Base-by-base conservation (phyloP, 176 grass and related monocot species). In the Lolium perenne region DNA sequence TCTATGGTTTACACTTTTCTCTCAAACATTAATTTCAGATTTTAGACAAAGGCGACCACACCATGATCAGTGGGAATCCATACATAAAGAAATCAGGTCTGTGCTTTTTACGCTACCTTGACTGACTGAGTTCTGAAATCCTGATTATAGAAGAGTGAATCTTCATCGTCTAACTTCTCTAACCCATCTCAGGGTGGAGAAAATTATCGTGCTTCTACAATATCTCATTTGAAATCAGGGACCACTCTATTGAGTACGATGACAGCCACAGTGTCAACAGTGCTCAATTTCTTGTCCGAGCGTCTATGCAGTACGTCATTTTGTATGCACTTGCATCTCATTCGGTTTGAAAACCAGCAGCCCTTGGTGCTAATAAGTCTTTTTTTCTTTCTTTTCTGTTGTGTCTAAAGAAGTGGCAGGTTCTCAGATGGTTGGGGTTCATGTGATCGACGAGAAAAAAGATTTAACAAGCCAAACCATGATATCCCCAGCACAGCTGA, bases 401-500 rank as follows among this genome's bases (percentile, higher is more conserved):
- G 20, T 83, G 70, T 74, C 38, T 80, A 65, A 84, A 98, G 93
- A 92, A 70, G 91, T 65, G 93, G 95, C 20, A 95, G 93, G 60
- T 98, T 93, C 86, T 92, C 93, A 74, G 93, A 95, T 73, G 95
- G 89, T 12, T 95, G 93, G 93, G 93, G 93, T 69, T 98, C 95
- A 22, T 95, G 93, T 77, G 95, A 95, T 45, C 87, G 85, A 14
- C 87, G 63, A 25, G 93, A 95, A 58, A 95, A 98, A 74, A 94
- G 77, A 53, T 94, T 98, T 81, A 87, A 88, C 84, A 95, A 95
- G 62, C 88, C 93, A 81, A 98, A 95, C 77, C 91, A 89, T 89
- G 91, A 98, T 81, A 92, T 98, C 74, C 95, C 93, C 43, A 95
- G 95, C 86, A 98, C 95, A 80, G 93, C 95, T 84, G 95, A 98